These are phyloP conservation scores for Leavenworthia alabamica DNA, from an alignment of 345 rosid genomes.

Conservation along the genomic window DNA sequence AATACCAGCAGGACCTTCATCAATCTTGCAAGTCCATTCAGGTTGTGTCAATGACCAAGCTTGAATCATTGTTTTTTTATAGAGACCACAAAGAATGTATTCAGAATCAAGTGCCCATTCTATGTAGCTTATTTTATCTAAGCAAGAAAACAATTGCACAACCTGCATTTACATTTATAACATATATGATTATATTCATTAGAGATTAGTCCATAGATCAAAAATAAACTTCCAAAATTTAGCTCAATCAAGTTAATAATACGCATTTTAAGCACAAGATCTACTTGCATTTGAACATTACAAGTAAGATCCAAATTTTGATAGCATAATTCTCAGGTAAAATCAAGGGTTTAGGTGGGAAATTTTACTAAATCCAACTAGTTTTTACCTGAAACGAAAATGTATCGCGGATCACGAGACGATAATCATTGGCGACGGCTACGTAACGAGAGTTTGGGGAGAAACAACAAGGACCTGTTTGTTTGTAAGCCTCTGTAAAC, in stretches of 20 bases:
- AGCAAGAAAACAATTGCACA: conserved; percentile 90
- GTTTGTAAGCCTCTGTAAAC: conserved; percentile 84
- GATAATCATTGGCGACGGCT: conserved; percentile 81
- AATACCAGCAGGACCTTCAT: conserved; percentile 94
- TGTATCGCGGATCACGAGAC: conserved; percentile 85
- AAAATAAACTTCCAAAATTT: background rate
- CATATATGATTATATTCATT: background rate
- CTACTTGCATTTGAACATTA: conserved; percentile 19
- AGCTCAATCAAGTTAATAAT: background rate
- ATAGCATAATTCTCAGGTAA: background rate
- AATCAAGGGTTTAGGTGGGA: conserved; percentile 5
- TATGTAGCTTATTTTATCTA: conserved; percentile 91
- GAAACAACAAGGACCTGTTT: conserved; percentile 81
- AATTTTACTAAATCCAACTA: background rate
- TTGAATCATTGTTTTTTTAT: conserved; percentile 86
- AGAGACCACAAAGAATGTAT: conserved; percentile 88
- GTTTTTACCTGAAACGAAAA: conserved; percentile 63
- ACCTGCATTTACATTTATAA: conserved; percentile 50
- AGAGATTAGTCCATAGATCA: background rate
- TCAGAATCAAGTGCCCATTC: conserved; percentile 98
- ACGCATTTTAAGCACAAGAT: background rate
- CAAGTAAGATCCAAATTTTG: conserved; percentile 17
- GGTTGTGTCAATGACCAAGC: conserved; percentile 91
- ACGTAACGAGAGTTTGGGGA: conserved; percentile 86
- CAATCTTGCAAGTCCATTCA: conserved; percentile 97